phyloP scores from a whole-genome alignment of 1,284 basidiomycete species.

The Hypsizygus ulmarius region DNA sequence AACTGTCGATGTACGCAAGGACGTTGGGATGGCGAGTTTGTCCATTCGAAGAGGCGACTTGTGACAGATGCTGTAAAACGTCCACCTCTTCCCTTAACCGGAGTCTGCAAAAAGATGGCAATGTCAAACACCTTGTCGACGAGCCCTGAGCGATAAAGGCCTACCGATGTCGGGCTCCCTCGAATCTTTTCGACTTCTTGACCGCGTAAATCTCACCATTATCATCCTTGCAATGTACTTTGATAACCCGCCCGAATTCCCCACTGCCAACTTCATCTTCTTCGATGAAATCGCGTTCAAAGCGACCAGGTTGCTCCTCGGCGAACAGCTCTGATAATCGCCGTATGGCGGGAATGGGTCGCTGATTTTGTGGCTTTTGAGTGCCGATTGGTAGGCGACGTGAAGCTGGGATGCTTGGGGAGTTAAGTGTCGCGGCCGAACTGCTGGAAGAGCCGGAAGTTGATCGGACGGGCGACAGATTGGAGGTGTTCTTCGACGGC shows the following conservation, averaged over 20 bases:
- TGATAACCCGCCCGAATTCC: conserved; percentile 93
- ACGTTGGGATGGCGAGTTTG: conserved; percentile 69
- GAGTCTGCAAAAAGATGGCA: conserved; percentile 46
- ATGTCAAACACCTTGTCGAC: conserved; percentile 17
- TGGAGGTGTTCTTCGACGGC: conserved; percentile 40
- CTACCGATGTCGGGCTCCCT: conserved; percentile 88
- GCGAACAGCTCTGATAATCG: conserved; percentile 33
- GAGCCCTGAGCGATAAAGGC: conserved; percentile 29
- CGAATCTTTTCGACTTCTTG: conserved; percentile 93
- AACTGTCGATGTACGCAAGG: conserved; percentile 90
- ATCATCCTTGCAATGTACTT: conserved; percentile 72
- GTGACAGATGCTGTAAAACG: conserved; percentile 79
- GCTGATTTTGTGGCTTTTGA: conserved; percentile 18
- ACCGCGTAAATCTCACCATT: conserved; percentile 75
- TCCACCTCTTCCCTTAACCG: conserved; percentile 96
- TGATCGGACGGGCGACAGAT: conserved; percentile 43
- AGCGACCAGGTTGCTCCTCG: conserved; percentile 57
- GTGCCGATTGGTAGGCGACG: conserved; percentile 21
- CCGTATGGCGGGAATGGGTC: conserved; percentile 21
- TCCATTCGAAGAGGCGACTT: conserved; percentile 31
- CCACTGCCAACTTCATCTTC: conserved; percentile 87
- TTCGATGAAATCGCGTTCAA: conserved; percentile 78
- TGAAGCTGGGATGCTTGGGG: conserved; percentile 28
- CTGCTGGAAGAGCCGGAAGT: conserved; percentile 54
- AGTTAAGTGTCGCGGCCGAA: conserved; percentile 38